phyloP scores from a whole-genome alignment of 1,139 yeast species.

The Kodamaea sp. region DNA sequence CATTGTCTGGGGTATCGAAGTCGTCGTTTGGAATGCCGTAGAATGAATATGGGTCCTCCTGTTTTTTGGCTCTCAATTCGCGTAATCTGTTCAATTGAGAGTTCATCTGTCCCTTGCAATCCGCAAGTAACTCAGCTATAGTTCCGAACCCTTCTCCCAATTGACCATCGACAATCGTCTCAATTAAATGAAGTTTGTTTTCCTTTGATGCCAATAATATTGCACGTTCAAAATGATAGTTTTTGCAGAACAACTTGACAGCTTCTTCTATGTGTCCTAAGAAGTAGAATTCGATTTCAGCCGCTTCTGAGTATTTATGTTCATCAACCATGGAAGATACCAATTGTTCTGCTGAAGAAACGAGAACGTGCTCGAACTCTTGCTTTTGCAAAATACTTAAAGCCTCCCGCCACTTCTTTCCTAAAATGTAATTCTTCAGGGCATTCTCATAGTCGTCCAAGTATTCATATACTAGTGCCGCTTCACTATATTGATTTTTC shows the following conservation, averaged over 20 bases:
- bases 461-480: constrained; percentile 78
- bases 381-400: constrained; percentile 54
- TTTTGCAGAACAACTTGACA: constrained; percentile 68
- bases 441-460: constrained; percentile 61
- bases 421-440: constrained; percentile 64
- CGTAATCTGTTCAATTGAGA: constrained; percentile 84
- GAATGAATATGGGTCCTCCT: constrained; percentile 81
- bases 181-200: constrained; percentile 47
- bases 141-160: constrained; percentile 86
- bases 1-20: constrained; percentile 84
- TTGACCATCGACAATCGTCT: constrained; percentile 65
- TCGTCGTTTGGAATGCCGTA: constrained; percentile 66
- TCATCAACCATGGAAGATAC: constrained; percentile 63
- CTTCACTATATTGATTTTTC: constrained; percentile 60
- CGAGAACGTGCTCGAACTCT: constrained; percentile 36
- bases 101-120: constrained; percentile 79
- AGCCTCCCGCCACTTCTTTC: constrained; percentile 86
- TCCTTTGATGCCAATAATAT: constrained; percentile 58
- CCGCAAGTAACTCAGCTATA: constrained; percentile 86
- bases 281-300: constrained; percentile 67
- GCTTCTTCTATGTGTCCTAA: constrained; percentile 65
- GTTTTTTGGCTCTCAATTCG: constrained; percentile 81
- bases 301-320: constrained; percentile 83
- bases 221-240: constrained; percentile 75
- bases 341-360: constrained; percentile 56